Percentiles rank a stretch among this genome's conserved stretches.
These are phyloP conservation scores for Pouteria glomerata DNA, from an alignment of 148 eudicot species.

Conservation along the genomic window DNA sequence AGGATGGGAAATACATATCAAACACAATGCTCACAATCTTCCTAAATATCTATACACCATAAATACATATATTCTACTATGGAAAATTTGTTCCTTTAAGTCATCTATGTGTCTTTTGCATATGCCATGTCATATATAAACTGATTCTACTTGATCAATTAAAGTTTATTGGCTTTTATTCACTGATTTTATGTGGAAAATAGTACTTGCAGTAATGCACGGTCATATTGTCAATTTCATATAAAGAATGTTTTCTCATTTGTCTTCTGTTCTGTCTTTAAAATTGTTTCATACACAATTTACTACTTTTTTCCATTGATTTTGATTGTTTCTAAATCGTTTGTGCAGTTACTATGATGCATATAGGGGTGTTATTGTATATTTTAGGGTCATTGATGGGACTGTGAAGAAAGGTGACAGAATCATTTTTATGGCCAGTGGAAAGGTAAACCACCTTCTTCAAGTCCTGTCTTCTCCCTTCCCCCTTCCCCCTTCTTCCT, in stretches of 20 bases:
- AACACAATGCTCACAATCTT: too few relatives aligned
- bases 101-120: too few relatives aligned
- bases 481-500: too few relatives aligned
- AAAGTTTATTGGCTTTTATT: not conserved
- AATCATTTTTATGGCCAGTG: slow-evolving; percentile 81
- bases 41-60: too few relatives aligned
- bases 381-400: slow-evolving; percentile 95
- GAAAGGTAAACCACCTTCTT: slow-evolving; percentile 49
- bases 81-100: too few relatives aligned
- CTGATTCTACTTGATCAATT: not conserved
- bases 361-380: slow-evolving; percentile 89
- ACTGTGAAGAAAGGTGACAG: slow-evolving; percentile 89
- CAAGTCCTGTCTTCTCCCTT: not conserved
- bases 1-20: too few relatives aligned
- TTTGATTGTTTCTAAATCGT: slow-evolving; percentile 13
- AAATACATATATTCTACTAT: too few relatives aligned
- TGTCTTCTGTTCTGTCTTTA: not conserved
- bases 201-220: not conserved
- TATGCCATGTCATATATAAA: not conserved
- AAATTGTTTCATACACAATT: not conserved
- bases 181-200: too few relatives aligned
- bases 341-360: slow-evolving; percentile 93
- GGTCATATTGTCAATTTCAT: not conserved
- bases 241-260: not conserved
- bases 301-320: not conserved